Conservation (phyloP, 495 filamentous ascomycete species). For the Umbilicaria muhlenbergii region DNA sequence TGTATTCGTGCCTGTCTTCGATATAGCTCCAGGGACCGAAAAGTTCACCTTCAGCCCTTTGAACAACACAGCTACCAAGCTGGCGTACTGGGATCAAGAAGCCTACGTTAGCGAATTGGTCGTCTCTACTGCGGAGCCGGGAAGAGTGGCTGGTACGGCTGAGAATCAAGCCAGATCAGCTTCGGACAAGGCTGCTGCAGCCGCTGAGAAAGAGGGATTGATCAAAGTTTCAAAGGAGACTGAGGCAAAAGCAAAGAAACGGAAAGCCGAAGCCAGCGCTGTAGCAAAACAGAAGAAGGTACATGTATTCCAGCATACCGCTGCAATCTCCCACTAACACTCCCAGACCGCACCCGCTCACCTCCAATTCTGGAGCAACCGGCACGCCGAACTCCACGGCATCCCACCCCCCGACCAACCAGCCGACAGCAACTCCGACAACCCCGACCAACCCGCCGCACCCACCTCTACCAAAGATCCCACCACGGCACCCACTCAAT, state of each 20-base stretch:
- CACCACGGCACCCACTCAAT: conserved; percentile 27
- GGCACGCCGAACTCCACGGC: conserved; percentile 71
- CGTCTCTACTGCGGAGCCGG: conserved; percentile 36
- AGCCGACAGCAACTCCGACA: not conserved
- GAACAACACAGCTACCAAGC: conserved; percentile 48
- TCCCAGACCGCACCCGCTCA: conserved; percentile 41
- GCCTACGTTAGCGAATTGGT: conserved; percentile 55
- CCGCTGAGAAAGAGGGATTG: conserved; percentile 25
- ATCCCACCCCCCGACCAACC: conserved; percentile 16
- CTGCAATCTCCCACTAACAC: conserved; percentile 8
- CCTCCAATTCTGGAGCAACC: conserved; percentile 78
- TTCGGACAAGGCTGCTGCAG: conserved; percentile 13
- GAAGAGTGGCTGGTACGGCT: conserved; percentile 7
- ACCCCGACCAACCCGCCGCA: not conserved
- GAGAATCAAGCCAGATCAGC: conserved; percentile 15
- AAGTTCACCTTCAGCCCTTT: conserved; percentile 59
- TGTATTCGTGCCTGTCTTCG: conserved; percentile 67
- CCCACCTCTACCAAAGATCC: conserved; percentile 4
- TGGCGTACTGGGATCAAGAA: conserved; percentile 77
- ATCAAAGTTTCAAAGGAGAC: conserved; percentile 27
- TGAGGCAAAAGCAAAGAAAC: conserved; percentile 52
- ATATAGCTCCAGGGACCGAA: conserved; percentile 34
- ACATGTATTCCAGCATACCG: not conserved
- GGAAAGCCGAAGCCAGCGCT: conserved; percentile 39
- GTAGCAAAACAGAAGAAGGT: conserved; percentile 37